A percentile compares a stretch with the other conserved stretches of the same genome.
Evolutionary conservation across 192 early-diverging fungal species (phyloP).

Genomic region (Dispira simplex): DNA sequence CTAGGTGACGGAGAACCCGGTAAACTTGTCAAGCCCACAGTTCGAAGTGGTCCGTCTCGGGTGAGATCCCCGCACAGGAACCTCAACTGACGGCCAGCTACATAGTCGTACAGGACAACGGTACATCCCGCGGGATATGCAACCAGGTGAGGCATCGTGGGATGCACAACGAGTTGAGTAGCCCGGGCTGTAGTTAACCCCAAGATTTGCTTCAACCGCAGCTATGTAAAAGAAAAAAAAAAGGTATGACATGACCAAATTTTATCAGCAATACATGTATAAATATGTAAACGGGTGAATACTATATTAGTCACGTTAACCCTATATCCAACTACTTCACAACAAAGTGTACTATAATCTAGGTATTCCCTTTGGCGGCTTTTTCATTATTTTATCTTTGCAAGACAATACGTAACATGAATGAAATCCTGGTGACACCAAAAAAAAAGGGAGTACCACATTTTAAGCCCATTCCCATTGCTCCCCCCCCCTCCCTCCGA

Average conservation of each 20-base stretch:
- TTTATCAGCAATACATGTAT: too few species aligned
- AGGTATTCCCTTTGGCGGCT: too few species aligned
- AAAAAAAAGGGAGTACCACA: too few species aligned
- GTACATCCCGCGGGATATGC: slow-evolving; percentile 64
- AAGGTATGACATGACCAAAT: background rate
- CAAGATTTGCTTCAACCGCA: slow-evolving; percentile 47
- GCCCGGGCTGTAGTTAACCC: slow-evolving; percentile 40
- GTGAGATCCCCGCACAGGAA: slow-evolving; percentile 24
- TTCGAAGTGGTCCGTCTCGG: background rate
- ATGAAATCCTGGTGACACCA: too few species aligned
- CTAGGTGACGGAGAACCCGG: background rate
- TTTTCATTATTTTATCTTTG: too few species aligned
- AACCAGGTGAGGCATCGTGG: slow-evolving; percentile 30
- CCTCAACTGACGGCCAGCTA: slow-evolving; percentile 42
- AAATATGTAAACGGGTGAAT: too few species aligned
- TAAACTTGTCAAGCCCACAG: background rate
- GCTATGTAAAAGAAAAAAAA: slow-evolving; percentile 14
- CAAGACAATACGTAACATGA: too few species aligned
- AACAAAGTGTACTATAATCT: too few species aligned
- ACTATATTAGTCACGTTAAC: too few species aligned
- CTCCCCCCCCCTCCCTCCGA: too few species aligned
- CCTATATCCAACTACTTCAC: too few species aligned
- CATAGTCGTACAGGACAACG: slow-evolving; percentile 60
- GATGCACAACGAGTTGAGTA: slow-evolving; percentile 33
- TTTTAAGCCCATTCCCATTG: too few species aligned